Evolutionary conservation across 2,329 filamentous ascomycete genomes (phyloP).

Genomic region (Aspergillus sp.): DNA sequence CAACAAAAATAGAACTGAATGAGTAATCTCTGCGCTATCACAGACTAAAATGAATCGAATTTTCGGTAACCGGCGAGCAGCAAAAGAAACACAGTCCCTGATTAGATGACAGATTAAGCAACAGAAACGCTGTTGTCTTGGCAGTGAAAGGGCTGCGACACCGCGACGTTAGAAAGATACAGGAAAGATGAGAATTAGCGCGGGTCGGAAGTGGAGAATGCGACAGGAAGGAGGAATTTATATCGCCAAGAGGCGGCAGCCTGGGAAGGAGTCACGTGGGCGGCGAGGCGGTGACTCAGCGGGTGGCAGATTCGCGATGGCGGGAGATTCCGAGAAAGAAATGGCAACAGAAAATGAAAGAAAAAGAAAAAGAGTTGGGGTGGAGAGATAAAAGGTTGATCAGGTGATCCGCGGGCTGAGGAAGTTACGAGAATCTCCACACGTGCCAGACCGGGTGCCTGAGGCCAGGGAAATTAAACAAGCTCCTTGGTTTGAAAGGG

Average conservation of each 20-base stretch:
- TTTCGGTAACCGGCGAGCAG: conserved; percentile 24
- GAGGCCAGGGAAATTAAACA: conserved; percentile 8
- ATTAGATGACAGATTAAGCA: conserved; percentile 28
- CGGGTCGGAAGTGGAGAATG: conserved; percentile 39
- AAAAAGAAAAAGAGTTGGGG: conserved; percentile 15
- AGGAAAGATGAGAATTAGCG: conserved; percentile 25
- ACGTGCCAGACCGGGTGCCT: conserved; percentile 16
- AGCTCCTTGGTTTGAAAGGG: background rate
- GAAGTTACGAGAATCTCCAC: conserved; percentile 6
- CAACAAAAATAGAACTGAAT: conserved; percentile 33
- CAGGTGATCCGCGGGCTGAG: conserved; percentile 18
- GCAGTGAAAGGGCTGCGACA: conserved; percentile 20
- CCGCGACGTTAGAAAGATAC: conserved; percentile 23
- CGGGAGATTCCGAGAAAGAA: background rate
- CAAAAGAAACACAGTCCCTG: conserved; percentile 17
- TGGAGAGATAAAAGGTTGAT: conserved; percentile 3
- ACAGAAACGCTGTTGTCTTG: conserved; percentile 17
- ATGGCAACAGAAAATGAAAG: background rate
- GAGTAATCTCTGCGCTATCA: conserved; percentile 34
- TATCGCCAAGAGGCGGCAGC: conserved; percentile 43
- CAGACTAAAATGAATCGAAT: conserved; percentile 27
- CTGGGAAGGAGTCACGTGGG: conserved; percentile 37
- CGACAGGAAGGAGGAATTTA: conserved; percentile 41
- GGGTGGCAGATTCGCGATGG: conserved; percentile 10
- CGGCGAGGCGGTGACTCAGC: conserved; percentile 28